Evolutionary conservation across 2,329 filamentous ascomycete species (phyloP).

Genomic region (Pleomassaria siparia): DNA sequence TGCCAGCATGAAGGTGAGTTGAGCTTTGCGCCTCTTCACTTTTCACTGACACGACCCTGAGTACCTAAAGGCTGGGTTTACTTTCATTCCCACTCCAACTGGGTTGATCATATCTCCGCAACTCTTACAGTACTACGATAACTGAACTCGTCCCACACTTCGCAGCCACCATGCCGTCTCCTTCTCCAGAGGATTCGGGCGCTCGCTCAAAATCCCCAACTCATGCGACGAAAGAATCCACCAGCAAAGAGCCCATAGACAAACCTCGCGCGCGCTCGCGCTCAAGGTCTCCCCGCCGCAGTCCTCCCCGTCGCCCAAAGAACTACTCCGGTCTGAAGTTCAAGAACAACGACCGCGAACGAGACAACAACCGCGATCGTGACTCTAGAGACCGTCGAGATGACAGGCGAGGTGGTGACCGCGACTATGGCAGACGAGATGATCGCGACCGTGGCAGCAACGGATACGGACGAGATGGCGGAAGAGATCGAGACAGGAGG

Average conservation of each 20-base stretch:
- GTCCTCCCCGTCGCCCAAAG: slow-evolving; percentile 29
- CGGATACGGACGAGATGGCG: neutral
- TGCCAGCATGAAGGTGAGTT: too few species aligned
- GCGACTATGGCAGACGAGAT: slow-evolving; percentile 22
- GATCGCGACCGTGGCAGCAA: slow-evolving; percentile 2
- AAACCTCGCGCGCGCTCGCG: neutral
- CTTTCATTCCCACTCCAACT: neutral
- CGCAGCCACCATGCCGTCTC: slow-evolving; percentile 1
- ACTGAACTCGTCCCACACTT: neutral
- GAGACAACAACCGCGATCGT: slow-evolving; percentile 44
- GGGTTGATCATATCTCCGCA: neutral
- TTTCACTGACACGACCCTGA: neutral
- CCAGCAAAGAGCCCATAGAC: slow-evolving; percentile 1
- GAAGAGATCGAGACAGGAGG: slow-evolving; percentile 7
- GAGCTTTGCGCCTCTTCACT: too few species aligned
- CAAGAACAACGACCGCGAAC: slow-evolving; percentile 47
- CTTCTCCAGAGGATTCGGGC: neutral
- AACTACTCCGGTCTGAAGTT: slow-evolving; percentile 59
- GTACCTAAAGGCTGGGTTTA: neutral
- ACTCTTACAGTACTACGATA: neutral
- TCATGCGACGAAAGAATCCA: too few species aligned
- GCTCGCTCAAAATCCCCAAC: slow-evolving; percentile 1
- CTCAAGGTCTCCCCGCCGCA: slow-evolving; percentile 8
- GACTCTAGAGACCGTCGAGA: slow-evolving; percentile 36
- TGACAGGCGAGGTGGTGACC: slow-evolving; percentile 39